Evolutionary conservation across 768 basidiomycete species (phyloP).

Genomic region (Pholiota microspora): DNA sequence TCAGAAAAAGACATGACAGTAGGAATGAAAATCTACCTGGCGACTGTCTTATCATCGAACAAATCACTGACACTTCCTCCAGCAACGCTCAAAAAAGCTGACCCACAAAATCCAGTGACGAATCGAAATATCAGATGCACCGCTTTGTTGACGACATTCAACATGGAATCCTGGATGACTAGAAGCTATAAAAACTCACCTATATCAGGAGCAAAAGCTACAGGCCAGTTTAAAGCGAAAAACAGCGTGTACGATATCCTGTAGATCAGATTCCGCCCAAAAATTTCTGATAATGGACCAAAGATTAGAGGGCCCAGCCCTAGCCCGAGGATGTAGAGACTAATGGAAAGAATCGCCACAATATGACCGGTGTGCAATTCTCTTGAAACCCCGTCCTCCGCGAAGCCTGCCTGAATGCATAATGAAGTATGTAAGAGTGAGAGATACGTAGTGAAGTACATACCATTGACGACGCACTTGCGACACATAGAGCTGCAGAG

Average conservation of each 20-base stretch:
- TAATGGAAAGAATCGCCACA: constrained; percentile 52
- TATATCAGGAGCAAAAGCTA: constrained; percentile 70
- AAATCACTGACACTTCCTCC: constrained; percentile 57
- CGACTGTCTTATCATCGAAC: constrained; percentile 55
- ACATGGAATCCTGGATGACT: not conserved
- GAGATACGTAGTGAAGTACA: constrained; percentile 18
- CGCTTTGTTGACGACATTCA: constrained; percentile 27
- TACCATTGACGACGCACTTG: constrained; percentile 57
- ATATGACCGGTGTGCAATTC: constrained; percentile 46
- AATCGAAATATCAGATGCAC: constrained; percentile 61
- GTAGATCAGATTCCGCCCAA: constrained; percentile 67
- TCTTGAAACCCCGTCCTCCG: constrained; percentile 55
- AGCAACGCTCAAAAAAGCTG: constrained; percentile 55
- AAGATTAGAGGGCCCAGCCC: constrained; percentile 55
- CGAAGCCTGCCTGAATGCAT: constrained; percentile 58
- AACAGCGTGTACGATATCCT: constrained; percentile 57
- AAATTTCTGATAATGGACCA: constrained; percentile 54
- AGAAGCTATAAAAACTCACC: constrained; percentile 33
- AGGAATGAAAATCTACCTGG: constrained; percentile 40
- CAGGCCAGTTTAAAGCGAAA: constrained; percentile 65
- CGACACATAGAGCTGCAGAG: constrained; percentile 46
- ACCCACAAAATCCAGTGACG: constrained; percentile 53
- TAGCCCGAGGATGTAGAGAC: constrained; percentile 58
- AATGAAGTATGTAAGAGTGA: not conserved
- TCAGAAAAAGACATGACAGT: not conserved